phyloP scores from a whole-genome alignment of 306 rosid genomes.

The Dicorynia guianensis region DNA sequence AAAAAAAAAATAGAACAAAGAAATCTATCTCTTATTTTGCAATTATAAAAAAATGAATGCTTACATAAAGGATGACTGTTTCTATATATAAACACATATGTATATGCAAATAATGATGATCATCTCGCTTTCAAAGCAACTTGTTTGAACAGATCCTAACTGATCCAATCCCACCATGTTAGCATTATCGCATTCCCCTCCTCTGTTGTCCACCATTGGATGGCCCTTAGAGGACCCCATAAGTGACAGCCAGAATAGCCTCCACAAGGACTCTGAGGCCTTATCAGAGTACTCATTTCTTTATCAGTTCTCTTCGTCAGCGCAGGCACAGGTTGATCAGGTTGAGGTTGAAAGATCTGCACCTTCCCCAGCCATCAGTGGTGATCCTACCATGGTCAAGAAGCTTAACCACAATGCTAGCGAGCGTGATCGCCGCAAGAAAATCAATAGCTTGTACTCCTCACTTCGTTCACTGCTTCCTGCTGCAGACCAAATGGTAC shows the following conservation, averaged over 20 bases:
- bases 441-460: constrained; percentile 66
- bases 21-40: background rate
- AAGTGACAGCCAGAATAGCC: constrained; percentile 21
- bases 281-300: background rate
- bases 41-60: constrained; percentile 5
- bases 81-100: constrained; percentile 12
- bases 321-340: constrained; percentile 20
- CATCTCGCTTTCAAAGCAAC: background rate
- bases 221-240: constrained; percentile 46
- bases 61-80: constrained; percentile 24
- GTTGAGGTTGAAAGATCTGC: constrained; percentile 9
- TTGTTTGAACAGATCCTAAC: background rate
- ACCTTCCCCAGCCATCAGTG: constrained; percentile 14
- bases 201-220: constrained; percentile 39
- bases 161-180: constrained; percentile 35
- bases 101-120: constrained; percentile 15
- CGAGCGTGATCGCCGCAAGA: constrained; percentile 90
- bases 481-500: constrained; percentile 58
- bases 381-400: constrained; percentile 40
- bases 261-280: background rate
- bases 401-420: constrained; percentile 85
- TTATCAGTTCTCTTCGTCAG: constrained; percentile 4
- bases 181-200: constrained; percentile 38
- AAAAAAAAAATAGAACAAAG: background rate
- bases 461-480: constrained; percentile 85